Evolutionary conservation across 2,329 filamentous ascomycete genomes (phyloP), one percentile per base, ranked within the genome.

Genomic region (Ophiosphaerella korrae): DNA sequence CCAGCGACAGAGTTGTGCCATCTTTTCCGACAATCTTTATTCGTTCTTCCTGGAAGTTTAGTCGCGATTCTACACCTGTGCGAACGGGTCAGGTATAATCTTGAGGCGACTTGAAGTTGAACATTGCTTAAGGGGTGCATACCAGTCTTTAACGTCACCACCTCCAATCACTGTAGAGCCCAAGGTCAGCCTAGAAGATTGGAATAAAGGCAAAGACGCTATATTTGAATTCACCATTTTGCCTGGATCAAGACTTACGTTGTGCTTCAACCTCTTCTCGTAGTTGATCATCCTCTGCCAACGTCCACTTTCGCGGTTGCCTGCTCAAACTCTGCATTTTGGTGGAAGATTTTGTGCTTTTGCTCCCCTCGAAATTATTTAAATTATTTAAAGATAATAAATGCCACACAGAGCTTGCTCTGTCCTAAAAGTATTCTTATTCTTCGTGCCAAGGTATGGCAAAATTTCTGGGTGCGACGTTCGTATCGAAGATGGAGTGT

Each of bases 1-100:
- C 72, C 60, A 45, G 66, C 58, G 53, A 73, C 65, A 14, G 69
- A 70, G 42, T 77, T 77, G 38, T 70, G 67, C 74, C 74, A 78
- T 36, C 76, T 66, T 53, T 78, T 78, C 14, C 76, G 68, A 47
- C 75, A 78, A 57, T 78, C 76, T 53, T 78, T 78, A 58, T 78
- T 78, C 12, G 72, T 74, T 47, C 75, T 62, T 7, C 71, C 71
- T 2, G 74, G 74, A 1, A 78, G 68, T 23, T 62, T 64, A 5
- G 60, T 50, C 11, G 75, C 74, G 36, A 78, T 69, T 39, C 60
- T 63, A 47, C 72, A 75, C 74, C 66, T 61, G 29, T 23, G 16
- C 12, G 13, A n/a, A n/a, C 5, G 7, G 14, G 33, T 58, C 37
- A 60, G 48, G 12, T 18, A 24, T 32, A 16, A n/a, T 6, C 37